These are phyloP conservation scores for Pythium utonaiense DNA, from an alignment of 352 stramenopile genomes.

Conservation along the genomic window DNA sequence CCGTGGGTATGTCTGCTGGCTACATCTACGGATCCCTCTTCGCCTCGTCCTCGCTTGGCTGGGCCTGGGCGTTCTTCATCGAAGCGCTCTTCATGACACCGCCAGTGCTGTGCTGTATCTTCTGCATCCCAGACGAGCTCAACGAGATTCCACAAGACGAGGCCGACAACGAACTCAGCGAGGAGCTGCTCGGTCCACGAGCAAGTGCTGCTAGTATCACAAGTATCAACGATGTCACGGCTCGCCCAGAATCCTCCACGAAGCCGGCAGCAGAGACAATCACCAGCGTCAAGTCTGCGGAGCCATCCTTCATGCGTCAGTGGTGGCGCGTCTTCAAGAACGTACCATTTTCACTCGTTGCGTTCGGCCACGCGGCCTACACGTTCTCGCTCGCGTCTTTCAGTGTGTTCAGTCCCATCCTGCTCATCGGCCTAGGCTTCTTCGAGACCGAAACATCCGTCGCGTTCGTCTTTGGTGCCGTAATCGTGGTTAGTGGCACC, in stretches of 20 bases:
- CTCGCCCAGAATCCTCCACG: neutral
- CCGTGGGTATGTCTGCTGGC: constrained; percentile 84
- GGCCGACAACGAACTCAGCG: constrained; percentile 23
- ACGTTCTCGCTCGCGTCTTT: constrained; percentile 76
- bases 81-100: constrained; percentile 74
- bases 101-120: constrained; percentile 53
- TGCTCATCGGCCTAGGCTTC: constrained; percentile 78
- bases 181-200: constrained; percentile 5
- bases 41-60: constrained; percentile 49
- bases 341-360: constrained; percentile 62
- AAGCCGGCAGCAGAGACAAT: neutral
- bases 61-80: constrained; percentile 78
- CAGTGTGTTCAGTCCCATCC: constrained; percentile 66
- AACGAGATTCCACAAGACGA: constrained; percentile 33
- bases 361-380: constrained; percentile 69
- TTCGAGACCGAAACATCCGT: constrained; percentile 65
- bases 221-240: constrained; percentile 14
- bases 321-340: constrained; percentile 51
- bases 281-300: constrained; percentile 12
- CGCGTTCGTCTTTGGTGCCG: constrained; percentile 70
- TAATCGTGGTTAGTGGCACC: constrained; percentile 59
- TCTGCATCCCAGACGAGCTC: constrained; percentile 37
- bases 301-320: constrained; percentile 23
- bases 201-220: constrained; percentile 1
- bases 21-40: constrained; percentile 36